Base-by-base conservation (phyloP, 2,329 filamentous ascomycete genomes). In the Diaporthe ampelina region DNA sequence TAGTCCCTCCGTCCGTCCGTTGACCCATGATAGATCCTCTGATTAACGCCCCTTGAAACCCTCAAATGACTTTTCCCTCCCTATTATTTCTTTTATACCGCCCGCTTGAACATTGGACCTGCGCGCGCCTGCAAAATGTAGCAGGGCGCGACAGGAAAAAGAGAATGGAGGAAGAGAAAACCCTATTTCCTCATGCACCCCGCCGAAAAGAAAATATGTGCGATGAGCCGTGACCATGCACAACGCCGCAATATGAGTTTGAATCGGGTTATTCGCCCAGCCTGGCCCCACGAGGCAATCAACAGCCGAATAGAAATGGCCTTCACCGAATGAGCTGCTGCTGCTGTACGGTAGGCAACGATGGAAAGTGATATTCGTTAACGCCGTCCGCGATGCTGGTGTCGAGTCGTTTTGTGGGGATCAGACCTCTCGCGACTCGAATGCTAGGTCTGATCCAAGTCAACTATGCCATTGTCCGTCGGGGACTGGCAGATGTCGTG, bases 331-430 rank as follows among this genome's bases (percentile, higher is more conserved):
- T 69, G 40, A 73, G 52, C 40, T 59, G 57, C n/a, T 9, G 56
- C 29, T 32, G 37, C 71, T 26, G n/a, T 40, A 43, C 56, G 26
- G 40, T 32, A 54, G 43, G 45, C 50, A 24, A 57, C 6, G 37
- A 58, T 61, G 29, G 70, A 59, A 50, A 24, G 32, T 68, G 50
- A 67, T 67, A 29, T 67, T 52, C 61, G 37, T 59, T 19, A 70
- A 73, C 65, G 65, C 71, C 65, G 43, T 70, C 56, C 71, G 74
- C 54, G 26, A 71, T 75, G 73, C 59, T 73, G 59, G 35, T 68
- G 35, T 57, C 52, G 65, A 63, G 26, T 61, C 63, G 35, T 48
- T 15, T 35, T 57, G 43, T 54, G 70, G 48, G 48, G 37, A 59
- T 43, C 57, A 52, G 58, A 48, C 57, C 61, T 73, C 70, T 32